A percentile compares a stretch with the other conserved stretches of the same genome.
These are phyloP conservation scores for Aspergillus intermedius DNA, from an alignment of 2,329 filamentous ascomycete genomes.

Conservation along the genomic window DNA sequence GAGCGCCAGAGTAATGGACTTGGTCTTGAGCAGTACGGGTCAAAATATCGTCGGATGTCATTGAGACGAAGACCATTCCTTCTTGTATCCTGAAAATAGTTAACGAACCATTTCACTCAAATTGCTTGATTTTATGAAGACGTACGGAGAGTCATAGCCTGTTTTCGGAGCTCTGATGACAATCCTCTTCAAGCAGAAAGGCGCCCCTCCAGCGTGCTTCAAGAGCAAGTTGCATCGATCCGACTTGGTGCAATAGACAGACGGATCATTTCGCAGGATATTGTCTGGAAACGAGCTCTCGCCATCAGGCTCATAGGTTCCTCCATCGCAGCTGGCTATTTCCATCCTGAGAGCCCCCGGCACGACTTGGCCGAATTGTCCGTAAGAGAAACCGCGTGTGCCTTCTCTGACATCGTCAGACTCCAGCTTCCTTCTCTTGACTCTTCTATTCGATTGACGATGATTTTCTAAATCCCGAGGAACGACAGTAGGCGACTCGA, in stretches of 20 bases:
- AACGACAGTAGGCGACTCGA: conserved; percentile 23
- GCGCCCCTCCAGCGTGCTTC: conserved; percentile 69
- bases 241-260: conserved; percentile 86
- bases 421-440: conserved; percentile 66
- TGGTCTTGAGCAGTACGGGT: conserved; percentile 68
- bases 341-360: conserved; percentile 78
- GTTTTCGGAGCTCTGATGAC: conserved; percentile 77
- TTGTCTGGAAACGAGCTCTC: conserved; percentile 66
- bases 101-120: conserved; percentile 16
- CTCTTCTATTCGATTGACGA: conserved; percentile 34
- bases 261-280: conserved; percentile 71
- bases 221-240: conserved; percentile 81
- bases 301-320: conserved; percentile 52
- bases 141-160: conserved; percentile 82
- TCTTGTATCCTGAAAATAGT: conserved; percentile 60
- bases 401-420: conserved; percentile 49
- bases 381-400: conserved; percentile 64
- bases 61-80: conserved; percentile 85
- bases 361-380: conserved; percentile 79
- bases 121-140: conserved; percentile 16
- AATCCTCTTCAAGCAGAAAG: conserved; percentile 78
- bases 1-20: conserved; percentile 54
- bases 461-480: conserved; percentile 18
- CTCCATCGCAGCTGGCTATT: conserved; percentile 82
- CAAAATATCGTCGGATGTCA: conserved; percentile 72